Conservation (phyloP, 2,329 filamentous ascomycete species). For the Aspergillus bombycis region DNA sequence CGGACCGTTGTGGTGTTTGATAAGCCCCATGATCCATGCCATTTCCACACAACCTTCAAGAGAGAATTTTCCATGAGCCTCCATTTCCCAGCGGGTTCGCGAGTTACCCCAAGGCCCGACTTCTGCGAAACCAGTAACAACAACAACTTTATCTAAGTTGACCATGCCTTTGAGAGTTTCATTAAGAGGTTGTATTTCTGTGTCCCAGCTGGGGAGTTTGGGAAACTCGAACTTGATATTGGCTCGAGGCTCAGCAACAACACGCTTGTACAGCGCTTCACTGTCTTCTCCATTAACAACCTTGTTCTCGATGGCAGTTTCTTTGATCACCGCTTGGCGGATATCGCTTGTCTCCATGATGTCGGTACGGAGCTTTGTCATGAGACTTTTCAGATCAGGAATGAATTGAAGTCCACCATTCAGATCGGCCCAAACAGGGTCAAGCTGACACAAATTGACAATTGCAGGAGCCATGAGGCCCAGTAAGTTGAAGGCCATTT, state of each 20-base stretch:
- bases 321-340: constrained; percentile 89
- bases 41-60: constrained; percentile 98
- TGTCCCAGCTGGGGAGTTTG: constrained; percentile 84
- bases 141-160: constrained; percentile 95
- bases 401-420: constrained; percentile 98
- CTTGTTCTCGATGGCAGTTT: constrained; percentile 95
- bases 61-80: constrained; percentile 93
- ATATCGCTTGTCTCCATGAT: constrained; percentile 95
- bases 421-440: constrained; percentile 95
- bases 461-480: constrained; percentile 93
- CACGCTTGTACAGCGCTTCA: constrained; percentile 92
- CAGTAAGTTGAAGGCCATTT: constrained; percentile 98
- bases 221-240: constrained; percentile 99
- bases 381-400: constrained; percentile 89
- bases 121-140: constrained; percentile 94
- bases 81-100: constrained; percentile 98
- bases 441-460: constrained; percentile 90
- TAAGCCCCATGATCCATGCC: constrained; percentile 99
- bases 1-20: constrained; percentile 96
- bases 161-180: constrained; percentile 94
- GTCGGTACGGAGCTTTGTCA: constrained; percentile 90
- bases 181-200: constrained; percentile 86
- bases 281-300: constrained; percentile 92
- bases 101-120: constrained; percentile 90
- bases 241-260: constrained; percentile 87